These are phyloP conservation scores for Malus hybrid DNA, from an alignment of 331 rosid species.

Conservation along the genomic window DNA sequence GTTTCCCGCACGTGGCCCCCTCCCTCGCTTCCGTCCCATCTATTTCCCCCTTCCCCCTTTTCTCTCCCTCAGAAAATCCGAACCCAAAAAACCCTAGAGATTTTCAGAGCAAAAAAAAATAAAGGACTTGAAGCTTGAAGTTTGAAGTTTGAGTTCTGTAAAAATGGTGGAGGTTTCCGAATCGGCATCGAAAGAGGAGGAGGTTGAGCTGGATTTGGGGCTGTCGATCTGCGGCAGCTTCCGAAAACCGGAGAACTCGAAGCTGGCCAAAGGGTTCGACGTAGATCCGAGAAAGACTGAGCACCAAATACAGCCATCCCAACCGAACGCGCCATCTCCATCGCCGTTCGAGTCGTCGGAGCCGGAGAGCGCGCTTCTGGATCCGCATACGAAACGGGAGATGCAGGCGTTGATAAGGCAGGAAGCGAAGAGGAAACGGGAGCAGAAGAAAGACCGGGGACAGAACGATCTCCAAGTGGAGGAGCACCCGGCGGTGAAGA, in stretches of 20 bases:
- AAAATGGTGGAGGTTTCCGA: constrained; percentile 31
- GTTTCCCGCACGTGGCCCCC: constrained; percentile 15
- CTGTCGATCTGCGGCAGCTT: constrained; percentile 54
- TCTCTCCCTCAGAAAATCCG: constrained; percentile 9
- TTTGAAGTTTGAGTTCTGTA: neutral
- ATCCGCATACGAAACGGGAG: constrained; percentile 19
- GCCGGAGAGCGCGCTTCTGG: neutral
- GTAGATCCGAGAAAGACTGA: neutral
- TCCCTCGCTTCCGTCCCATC: neutral
- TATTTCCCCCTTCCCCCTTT: neutral
- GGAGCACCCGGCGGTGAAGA: constrained; percentile 21
- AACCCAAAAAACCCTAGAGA: constrained; percentile 2
- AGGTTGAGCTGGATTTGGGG: constrained; percentile 53
- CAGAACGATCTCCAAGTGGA: constrained; percentile 3
- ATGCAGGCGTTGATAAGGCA: constrained; percentile 34
- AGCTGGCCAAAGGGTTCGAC: neutral
- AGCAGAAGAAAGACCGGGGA: constrained; percentile 28
- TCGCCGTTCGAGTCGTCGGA: neutral
- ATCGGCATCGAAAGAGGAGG: constrained; percentile 12
- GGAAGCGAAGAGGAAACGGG: constrained; percentile 43
- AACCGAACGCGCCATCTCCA: neutral
- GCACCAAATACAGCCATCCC: neutral
- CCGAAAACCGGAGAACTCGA: constrained; percentile 20
- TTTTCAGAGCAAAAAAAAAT: neutral
- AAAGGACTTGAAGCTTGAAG: neutral